Percentiles rank a stretch among this genome's conserved stretches.
Evolutionary conservation across 306 rosid genomes (phyloP).

Genomic region (Dalbergia cultrata): DNA sequence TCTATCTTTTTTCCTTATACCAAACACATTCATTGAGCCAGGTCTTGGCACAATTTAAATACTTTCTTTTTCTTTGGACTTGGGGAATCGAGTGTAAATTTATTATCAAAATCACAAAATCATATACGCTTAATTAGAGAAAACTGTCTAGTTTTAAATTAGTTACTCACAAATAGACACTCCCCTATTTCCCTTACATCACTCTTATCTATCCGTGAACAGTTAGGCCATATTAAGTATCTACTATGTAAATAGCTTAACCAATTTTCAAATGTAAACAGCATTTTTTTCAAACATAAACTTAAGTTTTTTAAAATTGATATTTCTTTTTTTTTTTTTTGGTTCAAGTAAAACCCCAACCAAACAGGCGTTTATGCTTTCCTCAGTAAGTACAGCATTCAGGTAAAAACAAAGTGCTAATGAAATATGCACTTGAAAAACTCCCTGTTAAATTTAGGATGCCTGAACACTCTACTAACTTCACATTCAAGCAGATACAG

Average conservation of each 20-base stretch:
- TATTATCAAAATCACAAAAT: no score
- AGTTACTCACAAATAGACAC: no score
- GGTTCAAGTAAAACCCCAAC: background rate
- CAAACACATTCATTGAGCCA: no score
- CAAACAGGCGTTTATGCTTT: constrained; percentile 28
- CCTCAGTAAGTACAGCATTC: constrained; percentile 31
- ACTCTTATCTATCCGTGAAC: no score
- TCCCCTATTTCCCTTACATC: no score
- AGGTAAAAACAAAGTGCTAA: constrained; percentile 12
- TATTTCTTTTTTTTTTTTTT: background rate
- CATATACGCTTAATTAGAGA: no score
- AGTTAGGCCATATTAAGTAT: no score
- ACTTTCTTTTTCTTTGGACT: no score
- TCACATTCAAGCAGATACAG: constrained; percentile 69
- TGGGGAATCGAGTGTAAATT: no score
- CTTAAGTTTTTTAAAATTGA: background rate
- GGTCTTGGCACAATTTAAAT: no score
- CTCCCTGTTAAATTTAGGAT: constrained; percentile 23
- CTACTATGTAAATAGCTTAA: background rate
- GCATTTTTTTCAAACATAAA: background rate
- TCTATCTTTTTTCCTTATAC: no score
- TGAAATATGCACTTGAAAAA: constrained; percentile 31
- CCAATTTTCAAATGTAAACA: background rate
- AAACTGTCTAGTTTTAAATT: no score
- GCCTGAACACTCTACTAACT: constrained; percentile 39